Evolutionary conservation across 2,329 filamentous ascomycete species (phyloP).

Genomic region (Didymosphaeria variabile): DNA sequence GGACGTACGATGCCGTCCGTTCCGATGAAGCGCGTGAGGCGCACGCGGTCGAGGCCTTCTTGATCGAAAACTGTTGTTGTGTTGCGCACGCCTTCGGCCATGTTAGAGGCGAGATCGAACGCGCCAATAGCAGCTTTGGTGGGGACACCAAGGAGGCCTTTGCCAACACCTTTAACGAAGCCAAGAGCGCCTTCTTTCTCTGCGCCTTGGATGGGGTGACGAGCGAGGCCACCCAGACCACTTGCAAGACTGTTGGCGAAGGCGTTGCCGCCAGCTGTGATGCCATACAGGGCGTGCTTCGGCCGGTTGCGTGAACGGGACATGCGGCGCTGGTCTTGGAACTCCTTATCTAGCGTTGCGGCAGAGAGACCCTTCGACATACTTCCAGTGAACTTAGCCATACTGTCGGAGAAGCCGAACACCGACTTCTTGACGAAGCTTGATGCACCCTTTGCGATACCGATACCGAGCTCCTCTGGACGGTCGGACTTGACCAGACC

Average conservation of each 20-base stretch:
- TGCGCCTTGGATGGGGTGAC: constrained; percentile 93
- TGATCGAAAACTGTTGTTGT: constrained; percentile 98
- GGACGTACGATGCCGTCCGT: constrained; percentile 92
- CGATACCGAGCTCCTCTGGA: constrained; percentile 92
- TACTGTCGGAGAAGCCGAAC: constrained; percentile 95
- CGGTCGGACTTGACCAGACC: constrained; percentile 95
- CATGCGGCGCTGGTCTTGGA: constrained; percentile 95
- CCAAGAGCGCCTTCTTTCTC: constrained; percentile 94
- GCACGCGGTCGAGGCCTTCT: constrained; percentile 90
- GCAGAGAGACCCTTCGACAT: constrained; percentile 96
- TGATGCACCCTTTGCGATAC: constrained; percentile 94
- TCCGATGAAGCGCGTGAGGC: constrained; percentile 91
- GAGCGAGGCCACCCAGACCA: constrained; percentile 89
- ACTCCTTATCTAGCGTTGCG: constrained; percentile 97
- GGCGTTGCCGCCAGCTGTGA: constrained; percentile 93
- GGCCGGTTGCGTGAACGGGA: constrained; percentile 90
- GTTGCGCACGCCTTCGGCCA: constrained; percentile 97
- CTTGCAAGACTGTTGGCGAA: constrained; percentile 92
- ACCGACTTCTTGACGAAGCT: constrained; percentile 99
- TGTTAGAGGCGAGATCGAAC: constrained; percentile 95
- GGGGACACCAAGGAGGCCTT: constrained; percentile 90
- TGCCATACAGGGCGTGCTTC: constrained; percentile 96
- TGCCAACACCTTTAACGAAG: constrained; percentile 97
- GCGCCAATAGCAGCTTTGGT: constrained; percentile 98
- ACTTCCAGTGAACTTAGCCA: constrained; percentile 97